Base-by-base conservation (phyloP, 2,329 filamentous ascomycete genomes). In the Monosporascus sp. region DNA sequence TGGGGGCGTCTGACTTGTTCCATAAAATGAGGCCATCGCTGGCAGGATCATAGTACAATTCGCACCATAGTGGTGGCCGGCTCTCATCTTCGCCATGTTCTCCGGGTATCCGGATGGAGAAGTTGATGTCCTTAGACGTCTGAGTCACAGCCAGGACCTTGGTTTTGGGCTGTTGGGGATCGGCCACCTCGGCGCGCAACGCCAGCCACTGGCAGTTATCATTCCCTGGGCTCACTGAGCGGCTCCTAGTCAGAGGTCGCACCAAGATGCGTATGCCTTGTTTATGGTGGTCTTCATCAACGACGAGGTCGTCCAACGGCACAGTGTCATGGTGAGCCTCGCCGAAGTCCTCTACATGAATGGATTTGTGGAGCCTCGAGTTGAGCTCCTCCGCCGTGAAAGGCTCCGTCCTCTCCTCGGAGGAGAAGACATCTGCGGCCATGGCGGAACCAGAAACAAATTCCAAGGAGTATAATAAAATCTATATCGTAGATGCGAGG, bases 81-180 rank as follows among this genome's bases (percentile, higher is more conserved):
- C 70, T 69, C 45, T 73, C 72, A 44, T 68, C 68, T 53, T 76
- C 72, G 41, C 70, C 67, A 49, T 69, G 71, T 52, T 78, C 75
- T 17, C 74, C 73, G 5, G 80, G 81, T 53, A 84, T 80, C 49
- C 76, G 73, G 56, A 84, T 79, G 40, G 78, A 79, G 62, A 83
- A 83, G 57, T 82, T 83, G 73, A 83, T 82, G 65, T 84, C 80
- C 61, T 76, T 76, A 56, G 76, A 73, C 5, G 81, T 84, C 71
- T 84, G 81, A 59, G 80, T 82, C 62, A 84, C 81, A 37, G 81
- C 81, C 26, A 84, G 68, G 48, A 84, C 81, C 62, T 76, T 80
- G 65, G 82, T 77, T 56, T 76, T 73, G n/a, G 78, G 74, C 63
- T 77, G 72, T 53, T 78, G 74, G 41, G 77, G 66, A 19, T 77